Conservation (phyloP, 2,329 filamentous ascomycete genomes). For the Zymoseptoria pseudotritici region DNA sequence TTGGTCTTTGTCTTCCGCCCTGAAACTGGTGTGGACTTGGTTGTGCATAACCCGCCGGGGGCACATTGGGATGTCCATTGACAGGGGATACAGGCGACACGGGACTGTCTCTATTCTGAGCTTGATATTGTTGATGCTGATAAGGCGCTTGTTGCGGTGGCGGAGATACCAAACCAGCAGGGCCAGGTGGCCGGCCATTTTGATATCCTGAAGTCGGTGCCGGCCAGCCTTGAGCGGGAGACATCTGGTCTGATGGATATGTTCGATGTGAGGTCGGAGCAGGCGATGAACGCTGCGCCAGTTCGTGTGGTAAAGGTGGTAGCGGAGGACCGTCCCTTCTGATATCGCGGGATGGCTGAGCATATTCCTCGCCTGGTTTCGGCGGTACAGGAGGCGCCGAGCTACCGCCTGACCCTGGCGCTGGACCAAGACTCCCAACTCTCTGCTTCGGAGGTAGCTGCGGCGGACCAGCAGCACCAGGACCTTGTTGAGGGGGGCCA, state of each 20-base stretch:
- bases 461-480: slow-evolving; percentile 27
- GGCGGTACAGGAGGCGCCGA: slow-evolving; percentile 46
- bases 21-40: neutral
- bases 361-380: slow-evolving; percentile 39
- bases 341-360: slow-evolving; percentile 10
- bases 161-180: slow-evolving; percentile 26
- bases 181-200: slow-evolving; percentile 20
- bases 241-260: neutral
- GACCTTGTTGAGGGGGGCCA: slow-evolving; percentile 57
- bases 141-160: slow-evolving; percentile 33
- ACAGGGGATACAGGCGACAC: slow-evolving; percentile 27
- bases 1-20: neutral
- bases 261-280: slow-evolving; percentile 3
- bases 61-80: slow-evolving; percentile 16
- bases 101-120: slow-evolving; percentile 21
- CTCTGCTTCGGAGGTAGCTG: slow-evolving; percentile 31
- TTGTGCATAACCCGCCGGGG: slow-evolving; percentile 12
- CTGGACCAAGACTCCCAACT: slow-evolving; percentile 5
- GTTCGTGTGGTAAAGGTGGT: slow-evolving; percentile 28
- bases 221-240: slow-evolving; percentile 1
- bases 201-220: slow-evolving; percentile 26
- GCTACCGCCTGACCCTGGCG: slow-evolving; percentile 11
- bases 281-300: slow-evolving; percentile 5
- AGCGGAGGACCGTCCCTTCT: slow-evolving; percentile 27
- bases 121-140: slow-evolving; percentile 15